phyloP scores from a whole-genome alignment of 495 filamentous ascomycete species.

The Margaritispora aquatica region DNA sequence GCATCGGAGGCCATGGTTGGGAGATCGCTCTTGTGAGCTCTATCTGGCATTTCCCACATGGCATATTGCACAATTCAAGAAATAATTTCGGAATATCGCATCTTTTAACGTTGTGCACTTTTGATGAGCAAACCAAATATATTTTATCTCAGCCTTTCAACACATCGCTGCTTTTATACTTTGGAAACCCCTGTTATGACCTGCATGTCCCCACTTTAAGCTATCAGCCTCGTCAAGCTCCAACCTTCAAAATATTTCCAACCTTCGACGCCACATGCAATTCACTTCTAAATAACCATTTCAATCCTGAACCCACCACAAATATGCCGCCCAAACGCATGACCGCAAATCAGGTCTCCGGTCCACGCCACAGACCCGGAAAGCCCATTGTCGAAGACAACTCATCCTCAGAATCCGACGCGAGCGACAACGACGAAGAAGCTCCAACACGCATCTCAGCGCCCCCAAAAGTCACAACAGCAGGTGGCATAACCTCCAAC shows the following conservation, averaged over 20 bases:
- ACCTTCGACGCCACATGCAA: no score
- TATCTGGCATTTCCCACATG: no score
- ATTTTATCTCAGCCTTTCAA: conserved; percentile 12
- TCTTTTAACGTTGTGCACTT: not conserved
- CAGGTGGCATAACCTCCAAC: conserved; percentile 49
- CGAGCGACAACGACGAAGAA: conserved; percentile 47
- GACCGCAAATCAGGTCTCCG: conserved; percentile 85
- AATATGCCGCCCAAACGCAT: conserved; percentile 85
- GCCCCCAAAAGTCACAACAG: conserved; percentile 52
- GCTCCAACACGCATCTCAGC: conserved; percentile 37
- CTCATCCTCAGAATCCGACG: conserved; percentile 59
- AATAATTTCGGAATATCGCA: not conserved
- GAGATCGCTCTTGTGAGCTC: no score
- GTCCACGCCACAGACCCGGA: conserved; percentile 79
- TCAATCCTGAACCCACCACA: conserved; percentile 2
- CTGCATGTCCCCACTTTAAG: not conserved
- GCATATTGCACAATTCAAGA: not conserved
- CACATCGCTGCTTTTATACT: not conserved
- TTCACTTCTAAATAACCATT: no score
- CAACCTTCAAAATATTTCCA: not conserved
- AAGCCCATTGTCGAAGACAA: conserved; percentile 66
- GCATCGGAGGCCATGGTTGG: no score
- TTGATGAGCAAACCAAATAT: not conserved
- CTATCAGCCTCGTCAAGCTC: conserved; percentile 1
- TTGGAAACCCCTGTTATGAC: not conserved